Base-by-base conservation (phyloP, 257 asterid genomes). In the Buddleja alternifolia region DNA sequence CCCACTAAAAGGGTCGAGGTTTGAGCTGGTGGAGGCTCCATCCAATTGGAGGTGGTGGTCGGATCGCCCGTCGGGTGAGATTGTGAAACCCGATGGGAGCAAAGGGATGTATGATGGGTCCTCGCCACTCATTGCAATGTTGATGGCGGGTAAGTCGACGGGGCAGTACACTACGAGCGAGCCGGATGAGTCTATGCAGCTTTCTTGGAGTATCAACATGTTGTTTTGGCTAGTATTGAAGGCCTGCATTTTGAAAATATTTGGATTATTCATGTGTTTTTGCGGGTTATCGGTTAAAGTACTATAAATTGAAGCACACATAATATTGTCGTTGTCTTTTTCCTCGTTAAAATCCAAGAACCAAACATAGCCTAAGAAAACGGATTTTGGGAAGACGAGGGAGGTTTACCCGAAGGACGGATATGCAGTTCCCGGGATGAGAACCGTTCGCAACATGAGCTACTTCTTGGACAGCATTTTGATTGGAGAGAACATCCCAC, bases 401-500 rank as follows among this genome's bases (percentile, higher is more conserved):
- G 44, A 53, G 10, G 6, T 16, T 14, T 84, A 91, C 99, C 95
- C 97, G 68, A 6, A 94, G 86, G 63, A 94, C 89, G 0, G 99
- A 91, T 19, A 89, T 86, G 78, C 96, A 91, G 29, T 92, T 94
- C 55, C 99, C 99, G 5, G 95, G 93, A 79, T 94, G 89, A 54
- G 98, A 85, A 57, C 99, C 99, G 57, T 89, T 94, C n/a, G 93
- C 93, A 21, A 94, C 87, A 76, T 83, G 96, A 15, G 95, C 95
- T 54, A 94, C 88, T 44, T 89, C 98, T 77, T 91, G 96, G 9
- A 94, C 96, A 3, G 99, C 95, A 54, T 86, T 87, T 73, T 89
- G 96, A 72, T 84, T 86, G 23, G 95, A 86, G 55, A 94, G 92
- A 9, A 88, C 97, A 80, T 94, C 99, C 99, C 98, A 94, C 99